Conservation (phyloP, 2,329 filamentous ascomycete species). For the Spiromastix sp. region DNA sequence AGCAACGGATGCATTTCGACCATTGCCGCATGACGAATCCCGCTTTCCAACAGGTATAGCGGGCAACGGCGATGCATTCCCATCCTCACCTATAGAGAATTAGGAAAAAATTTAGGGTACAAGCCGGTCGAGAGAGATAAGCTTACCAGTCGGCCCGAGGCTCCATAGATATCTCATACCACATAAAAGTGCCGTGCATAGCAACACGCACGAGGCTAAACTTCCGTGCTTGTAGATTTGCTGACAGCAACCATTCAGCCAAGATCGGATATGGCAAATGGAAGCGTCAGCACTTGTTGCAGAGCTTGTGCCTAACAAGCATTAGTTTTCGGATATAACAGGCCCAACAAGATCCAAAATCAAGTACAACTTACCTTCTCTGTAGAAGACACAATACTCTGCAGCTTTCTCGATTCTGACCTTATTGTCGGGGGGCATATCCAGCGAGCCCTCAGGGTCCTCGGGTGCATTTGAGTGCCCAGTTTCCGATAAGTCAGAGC, state of each 20-base stretch:
- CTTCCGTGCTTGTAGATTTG: conserved; percentile 1
- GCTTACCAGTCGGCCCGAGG: no score
- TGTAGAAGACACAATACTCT: conserved; percentile 9
- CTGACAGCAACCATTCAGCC: conserved; percentile 2
- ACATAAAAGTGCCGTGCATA: not conserved
- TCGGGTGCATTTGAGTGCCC: conserved; percentile 1
- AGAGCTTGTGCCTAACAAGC: conserved; percentile 3
- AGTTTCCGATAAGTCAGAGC: conserved; percentile 4
- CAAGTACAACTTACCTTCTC: conserved; percentile 9
- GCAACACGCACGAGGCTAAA: not conserved
- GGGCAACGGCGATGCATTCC: not conserved
- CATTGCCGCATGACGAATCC: conserved; percentile 16
- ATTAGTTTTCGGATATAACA: no score
- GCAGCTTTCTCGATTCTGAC: conserved; percentile 2
- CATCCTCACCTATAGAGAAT: not conserved
- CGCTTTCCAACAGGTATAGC: conserved; percentile 10
- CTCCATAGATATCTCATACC: no score
- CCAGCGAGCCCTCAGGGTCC: conserved; percentile 5
- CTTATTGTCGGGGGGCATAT: conserved; percentile 2
- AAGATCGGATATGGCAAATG: not conserved
- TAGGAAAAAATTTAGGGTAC: not conserved
- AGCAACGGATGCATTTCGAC: conserved; percentile 14
- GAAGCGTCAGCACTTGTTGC: not conserved
- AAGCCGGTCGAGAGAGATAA: no score
- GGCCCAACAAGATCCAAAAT: no score